Conservation (phyloP, 306 rosid species). For the Citrullus mucosospermus region DNA sequence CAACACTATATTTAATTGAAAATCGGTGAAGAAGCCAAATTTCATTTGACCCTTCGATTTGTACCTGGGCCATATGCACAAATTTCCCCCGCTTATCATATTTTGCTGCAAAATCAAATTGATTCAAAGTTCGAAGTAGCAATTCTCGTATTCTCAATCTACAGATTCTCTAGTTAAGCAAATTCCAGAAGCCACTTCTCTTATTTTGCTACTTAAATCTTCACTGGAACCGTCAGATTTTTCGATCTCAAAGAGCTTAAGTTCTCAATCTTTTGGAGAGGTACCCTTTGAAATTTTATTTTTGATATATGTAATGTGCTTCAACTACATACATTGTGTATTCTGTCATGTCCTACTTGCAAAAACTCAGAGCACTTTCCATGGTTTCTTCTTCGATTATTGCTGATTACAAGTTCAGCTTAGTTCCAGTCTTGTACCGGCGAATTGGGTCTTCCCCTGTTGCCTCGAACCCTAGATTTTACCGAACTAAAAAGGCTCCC, state of each 20-base stretch:
- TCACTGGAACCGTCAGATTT: not conserved
- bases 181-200: not conserved
- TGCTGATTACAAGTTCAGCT: constrained; percentile 2
- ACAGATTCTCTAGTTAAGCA: no score
- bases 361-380: constrained; percentile 16
- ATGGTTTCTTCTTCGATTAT: constrained; percentile 16
- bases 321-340: not conserved
- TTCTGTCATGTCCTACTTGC: constrained; percentile 29
- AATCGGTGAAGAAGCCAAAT: no score
- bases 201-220: not conserved
- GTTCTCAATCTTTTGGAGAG: not conserved
- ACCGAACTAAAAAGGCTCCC: constrained; percentile 12
- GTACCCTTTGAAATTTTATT: not conserved
- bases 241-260: not conserved
- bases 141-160: no score
- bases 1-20: no score
- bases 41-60: no score
- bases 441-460: constrained; percentile 7
- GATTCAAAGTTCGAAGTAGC: no score
- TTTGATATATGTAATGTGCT: not conserved
- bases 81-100: no score
- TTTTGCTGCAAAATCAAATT: no score
- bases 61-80: no score
- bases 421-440: constrained; percentile 3
- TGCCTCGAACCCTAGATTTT: constrained; percentile 32